Base-by-base conservation (phyloP, 2,329 filamentous ascomycete genomes). In the Triangularia setosa region DNA sequence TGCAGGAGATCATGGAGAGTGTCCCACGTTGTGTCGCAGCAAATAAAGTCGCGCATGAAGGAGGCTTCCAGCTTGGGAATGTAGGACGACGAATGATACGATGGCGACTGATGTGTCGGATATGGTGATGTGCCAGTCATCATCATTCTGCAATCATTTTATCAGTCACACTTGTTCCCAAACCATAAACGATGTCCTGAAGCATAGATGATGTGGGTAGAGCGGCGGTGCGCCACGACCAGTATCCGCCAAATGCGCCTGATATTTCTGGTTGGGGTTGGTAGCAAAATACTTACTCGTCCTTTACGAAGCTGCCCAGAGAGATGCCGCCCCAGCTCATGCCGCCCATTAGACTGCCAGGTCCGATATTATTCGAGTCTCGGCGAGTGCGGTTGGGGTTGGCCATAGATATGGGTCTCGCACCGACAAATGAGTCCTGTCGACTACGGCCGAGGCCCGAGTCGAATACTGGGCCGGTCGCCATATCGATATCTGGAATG, bases 251-350 rank as follows among this genome's bases (percentile, higher is more conserved):
- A 44, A n/a, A 35, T 11, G 12, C 9, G 12, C 1, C 30, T 35
- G 30, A 35, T 11, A 35, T 12, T 35, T 11, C 12, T 35, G 12
- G 12, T 4, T 12, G 11, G 30, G 30, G 14, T 35, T n/a, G n/a
- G n/a, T n/a, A n/a, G 61, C 58, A 53, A 58, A 65, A 28, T 54
- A 81, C 94, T 87, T 87, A 99, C 95, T 99, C 95, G 80, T 99
- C 94, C 77, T 92, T 86, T 77, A 99, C 95, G 83, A 96, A 98
- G 74, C 94, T 98, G 68, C 94, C 94, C 69, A 98, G 92, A 8
- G 94, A 98, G 66, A 97, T 87, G 69, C 93, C 94, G 74, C 94
- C 94, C 93, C 94, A 99, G 78, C 93, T 97, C 89, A 97, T 93
- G 72, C 94, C 93, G 68, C 88, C 90, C 52, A 55, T 55, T 64